Evolutionary conservation across 1,139 yeast genomes (phyloP).

Genomic region (Lodderomyces orthopsilosis): DNA sequence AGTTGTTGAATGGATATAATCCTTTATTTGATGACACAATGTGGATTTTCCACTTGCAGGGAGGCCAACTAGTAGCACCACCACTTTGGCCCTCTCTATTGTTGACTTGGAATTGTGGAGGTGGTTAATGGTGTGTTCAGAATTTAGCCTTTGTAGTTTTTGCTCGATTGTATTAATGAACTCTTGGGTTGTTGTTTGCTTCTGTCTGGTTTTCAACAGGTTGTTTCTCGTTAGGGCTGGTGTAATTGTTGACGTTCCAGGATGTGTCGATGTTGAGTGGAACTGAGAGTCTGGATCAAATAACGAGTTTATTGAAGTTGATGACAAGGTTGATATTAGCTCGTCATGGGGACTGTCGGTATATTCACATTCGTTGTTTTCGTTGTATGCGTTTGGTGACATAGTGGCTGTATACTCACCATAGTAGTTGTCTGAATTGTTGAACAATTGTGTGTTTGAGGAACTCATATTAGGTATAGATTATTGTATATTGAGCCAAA

Average conservation of each 20-base stretch:
- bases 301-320: constrained; percentile 27
- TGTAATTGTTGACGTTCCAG: constrained; percentile 14
- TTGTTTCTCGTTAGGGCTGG: constrained; percentile 15
- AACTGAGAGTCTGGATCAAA: constrained; percentile 18
- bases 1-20: constrained; percentile 31
- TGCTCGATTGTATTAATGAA: too few species aligned
- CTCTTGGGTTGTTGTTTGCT: background rate
- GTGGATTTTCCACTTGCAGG: constrained; percentile 77
- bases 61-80: constrained; percentile 53
- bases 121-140: background rate
- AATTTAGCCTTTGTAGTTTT: background rate
- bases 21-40: constrained; percentile 49
- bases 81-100: constrained; percentile 10
- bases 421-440: background rate
- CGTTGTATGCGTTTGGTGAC: background rate
- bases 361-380: background rate
- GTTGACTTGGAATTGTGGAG: background rate
- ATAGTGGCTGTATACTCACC: background rate
- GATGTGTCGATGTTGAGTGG: constrained; percentile 3
- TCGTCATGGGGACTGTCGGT: background rate
- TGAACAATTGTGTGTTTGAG: background rate
- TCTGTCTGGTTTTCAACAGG: constrained; percentile 4
- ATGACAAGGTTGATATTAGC: constrained; percentile 7
- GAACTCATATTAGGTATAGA: too few species aligned
- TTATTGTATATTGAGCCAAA: too few species aligned